These are phyloP conservation scores for Fusarium subtropicale DNA, from an alignment of 2,329 filamentous ascomycete genomes.

Conservation along the genomic window DNA sequence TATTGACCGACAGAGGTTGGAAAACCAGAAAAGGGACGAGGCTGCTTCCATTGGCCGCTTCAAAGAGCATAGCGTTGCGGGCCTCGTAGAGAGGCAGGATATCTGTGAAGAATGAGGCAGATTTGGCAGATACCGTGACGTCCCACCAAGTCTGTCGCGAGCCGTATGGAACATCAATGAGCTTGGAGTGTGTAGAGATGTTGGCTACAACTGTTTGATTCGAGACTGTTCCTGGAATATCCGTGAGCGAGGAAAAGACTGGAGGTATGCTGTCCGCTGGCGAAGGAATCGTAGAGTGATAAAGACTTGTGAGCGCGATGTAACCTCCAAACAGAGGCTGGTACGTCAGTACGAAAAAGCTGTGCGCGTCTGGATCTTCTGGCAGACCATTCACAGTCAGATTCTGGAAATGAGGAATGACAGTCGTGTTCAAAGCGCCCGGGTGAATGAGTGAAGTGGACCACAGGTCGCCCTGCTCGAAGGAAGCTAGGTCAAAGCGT, in stretches of 20 bases:
- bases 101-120: conserved; percentile 39
- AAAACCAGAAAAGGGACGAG: conserved; percentile 47
- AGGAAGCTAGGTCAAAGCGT: conserved; percentile 48
- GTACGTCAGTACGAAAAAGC: not conserved
- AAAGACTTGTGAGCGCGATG: not conserved
- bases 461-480: conserved; percentile 49
- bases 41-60: not conserved
- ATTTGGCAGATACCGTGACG: not conserved
- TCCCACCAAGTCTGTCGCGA: conserved; percentile 8
- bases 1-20: conserved; percentile 52
- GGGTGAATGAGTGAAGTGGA: conserved; percentile 18
- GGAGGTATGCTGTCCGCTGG: not conserved
- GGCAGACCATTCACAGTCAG: not conserved
- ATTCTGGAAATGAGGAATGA: conserved; percentile 38
- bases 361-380: not conserved
- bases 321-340: not conserved
- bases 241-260: not conserved
- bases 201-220: not conserved
- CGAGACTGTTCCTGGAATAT: not conserved
- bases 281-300: not conserved
- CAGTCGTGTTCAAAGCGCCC: not conserved
- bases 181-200: not conserved
- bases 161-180: not conserved
- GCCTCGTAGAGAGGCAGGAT: conserved; percentile 45
- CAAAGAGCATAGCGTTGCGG: not conserved